phyloP scores from a whole-genome alignment of 2,329 filamentous ascomycete species.

The Pyrenophora teres region DNA sequence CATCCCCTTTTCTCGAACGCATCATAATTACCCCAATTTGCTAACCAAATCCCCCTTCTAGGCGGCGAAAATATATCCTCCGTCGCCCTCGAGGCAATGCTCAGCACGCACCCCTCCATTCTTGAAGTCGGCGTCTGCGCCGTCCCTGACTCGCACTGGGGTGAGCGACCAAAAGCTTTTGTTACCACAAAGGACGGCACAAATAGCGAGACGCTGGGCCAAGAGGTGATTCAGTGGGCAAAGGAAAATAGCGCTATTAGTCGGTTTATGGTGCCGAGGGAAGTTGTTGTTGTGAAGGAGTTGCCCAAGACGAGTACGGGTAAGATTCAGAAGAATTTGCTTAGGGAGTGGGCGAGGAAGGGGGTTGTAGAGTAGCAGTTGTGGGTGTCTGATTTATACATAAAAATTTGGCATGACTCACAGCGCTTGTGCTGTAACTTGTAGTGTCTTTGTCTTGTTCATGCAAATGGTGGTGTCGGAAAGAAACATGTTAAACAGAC shows the following conservation, averaged over 20 bases:
- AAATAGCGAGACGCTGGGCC: constrained; percentile 62
- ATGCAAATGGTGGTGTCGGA: no score
- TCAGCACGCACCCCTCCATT: constrained; percentile 84
- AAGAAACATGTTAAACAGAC: no score
- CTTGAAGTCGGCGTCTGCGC: constrained; percentile 91
- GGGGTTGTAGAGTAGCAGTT: constrained; percentile 44
- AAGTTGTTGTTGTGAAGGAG: constrained; percentile 79
- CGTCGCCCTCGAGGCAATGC: constrained; percentile 86
- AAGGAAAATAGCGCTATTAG: constrained; percentile 79
- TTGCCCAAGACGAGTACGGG: constrained; percentile 97
- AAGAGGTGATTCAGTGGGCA: constrained; percentile 84
- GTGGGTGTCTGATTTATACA: no score
- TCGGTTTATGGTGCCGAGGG: constrained; percentile 81
- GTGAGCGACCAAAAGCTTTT: constrained; percentile 93
- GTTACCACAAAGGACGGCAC: constrained; percentile 70
- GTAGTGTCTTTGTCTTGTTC: no score
- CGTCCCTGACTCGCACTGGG: constrained; percentile 88
- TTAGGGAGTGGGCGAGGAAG: constrained; percentile 79
- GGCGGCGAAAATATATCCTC: constrained; percentile 97
- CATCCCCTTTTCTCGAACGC: not conserved
- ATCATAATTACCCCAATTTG: no score
- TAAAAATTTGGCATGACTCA: no score
- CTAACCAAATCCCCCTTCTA: constrained; percentile 37
- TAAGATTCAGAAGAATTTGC: constrained; percentile 93
- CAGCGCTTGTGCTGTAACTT: no score